Conservation (phyloP, 2,329 filamentous ascomycete genomes). For the Mycocentrospora acerina region DNA sequence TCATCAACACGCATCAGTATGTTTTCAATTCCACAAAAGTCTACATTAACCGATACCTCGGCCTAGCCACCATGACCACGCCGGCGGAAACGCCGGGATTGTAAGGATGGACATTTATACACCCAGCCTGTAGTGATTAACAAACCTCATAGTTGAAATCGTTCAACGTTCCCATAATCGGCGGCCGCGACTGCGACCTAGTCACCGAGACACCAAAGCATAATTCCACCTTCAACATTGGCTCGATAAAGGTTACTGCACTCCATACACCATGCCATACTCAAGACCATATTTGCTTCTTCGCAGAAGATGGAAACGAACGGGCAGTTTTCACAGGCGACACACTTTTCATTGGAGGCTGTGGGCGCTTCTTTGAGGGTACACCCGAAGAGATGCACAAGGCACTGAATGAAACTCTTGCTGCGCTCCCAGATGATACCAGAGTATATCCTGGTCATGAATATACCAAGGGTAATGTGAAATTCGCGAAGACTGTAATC, state of each 20-base stretch:
- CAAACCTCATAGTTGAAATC: slow-evolving; percentile 52
- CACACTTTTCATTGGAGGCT: slow-evolving; percentile 93
- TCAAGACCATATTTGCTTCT: slow-evolving; percentile 97
- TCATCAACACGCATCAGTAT: slow-evolving; percentile 97
- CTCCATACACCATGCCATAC: slow-evolving; percentile 98
- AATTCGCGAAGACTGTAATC: slow-evolving; percentile 77
- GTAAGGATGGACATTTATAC: no score
- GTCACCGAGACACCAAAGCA: slow-evolving; percentile 78
- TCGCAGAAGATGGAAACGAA: slow-evolving; percentile 76
- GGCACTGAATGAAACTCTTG: slow-evolving; percentile 84
- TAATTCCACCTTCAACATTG: slow-evolving; percentile 77
- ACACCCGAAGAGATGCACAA: slow-evolving; percentile 83
- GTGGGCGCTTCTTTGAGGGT: slow-evolving; percentile 95
- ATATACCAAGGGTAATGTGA: slow-evolving; percentile 96
- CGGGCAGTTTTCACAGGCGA: slow-evolving; percentile 92
- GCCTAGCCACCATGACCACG: slow-evolving; percentile 84
- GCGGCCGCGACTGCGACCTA: slow-evolving; percentile 79
- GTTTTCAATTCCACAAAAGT: slow-evolving; percentile 32
- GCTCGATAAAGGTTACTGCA: slow-evolving; percentile 77
- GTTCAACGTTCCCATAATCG: slow-evolving; percentile 74
- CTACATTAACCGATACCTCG: slow-evolving; percentile 6
- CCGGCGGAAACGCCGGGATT: slow-evolving; percentile 84
- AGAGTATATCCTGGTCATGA: slow-evolving; percentile 94
- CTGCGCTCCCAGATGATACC: slow-evolving; percentile 81
- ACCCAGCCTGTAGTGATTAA: not conserved